Percentiles rank a stretch among this genome's conserved stretches.
These are phyloP conservation scores for Endocarpon pusillum DNA, from an alignment of 495 filamentous ascomycete genomes.

Conservation along the genomic window DNA sequence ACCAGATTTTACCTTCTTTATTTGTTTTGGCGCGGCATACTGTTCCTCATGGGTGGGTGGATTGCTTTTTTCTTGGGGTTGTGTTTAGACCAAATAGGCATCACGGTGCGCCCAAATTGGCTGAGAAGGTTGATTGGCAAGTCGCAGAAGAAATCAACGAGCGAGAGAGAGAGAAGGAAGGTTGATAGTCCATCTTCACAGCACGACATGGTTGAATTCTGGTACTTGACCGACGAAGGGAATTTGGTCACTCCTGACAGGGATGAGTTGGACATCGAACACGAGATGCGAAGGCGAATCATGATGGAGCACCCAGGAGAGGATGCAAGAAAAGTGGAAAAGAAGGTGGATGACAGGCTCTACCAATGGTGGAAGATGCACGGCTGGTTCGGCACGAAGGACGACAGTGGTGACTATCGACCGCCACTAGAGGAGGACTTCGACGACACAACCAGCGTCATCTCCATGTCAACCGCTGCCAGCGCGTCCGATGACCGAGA, in stretches of 20 bases:
- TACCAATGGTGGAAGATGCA: slow-evolving; percentile 68
- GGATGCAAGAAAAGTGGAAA: slow-evolving; percentile 36
- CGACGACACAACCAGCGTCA: slow-evolving; percentile 63
- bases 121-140: slow-evolving; percentile 25
- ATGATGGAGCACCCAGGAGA: slow-evolving; percentile 17
- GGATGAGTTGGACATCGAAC: slow-evolving; percentile 59
- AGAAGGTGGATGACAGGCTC: slow-evolving; percentile 50
- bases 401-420: slow-evolving; percentile 55
- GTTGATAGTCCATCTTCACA: slow-evolving; percentile 9
- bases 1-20: slow-evolving; percentile 55
- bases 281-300: slow-evolving; percentile 44
- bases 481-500: slow-evolving; percentile 36
- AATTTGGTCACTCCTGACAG: slow-evolving; percentile 36
- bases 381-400: slow-evolving; percentile 67
- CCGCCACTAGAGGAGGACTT: slow-evolving; percentile 31
- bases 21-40: slow-evolving; percentile 58
- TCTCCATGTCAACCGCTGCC: slow-evolving; percentile 41
- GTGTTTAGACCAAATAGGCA: slow-evolving; percentile 39
- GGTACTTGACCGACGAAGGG: slow-evolving; percentile 39
- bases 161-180: slow-evolving; percentile 11
- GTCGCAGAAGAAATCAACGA: slow-evolving; percentile 8
- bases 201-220: slow-evolving; percentile 37
- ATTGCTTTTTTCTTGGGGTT: slow-evolving; percentile 35
- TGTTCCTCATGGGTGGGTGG: slow-evolving; percentile 44
- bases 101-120: slow-evolving; percentile 44